Base-by-base conservation (phyloP, 129 eudicot species). In the Centrapalus pauciflorus region DNA sequence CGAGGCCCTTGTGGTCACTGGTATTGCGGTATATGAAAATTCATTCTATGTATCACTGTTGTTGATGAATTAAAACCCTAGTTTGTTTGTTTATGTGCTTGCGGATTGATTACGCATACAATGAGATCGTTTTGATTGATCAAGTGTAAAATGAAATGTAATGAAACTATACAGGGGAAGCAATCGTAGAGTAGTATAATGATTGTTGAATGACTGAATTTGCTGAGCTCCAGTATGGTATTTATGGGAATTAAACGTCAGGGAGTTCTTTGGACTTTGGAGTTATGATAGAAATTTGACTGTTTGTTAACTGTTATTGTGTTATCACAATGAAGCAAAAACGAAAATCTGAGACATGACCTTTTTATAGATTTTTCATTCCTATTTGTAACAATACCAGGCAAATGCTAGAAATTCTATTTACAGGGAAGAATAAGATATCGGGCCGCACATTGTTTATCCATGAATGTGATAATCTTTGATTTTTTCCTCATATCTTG, bases 1-100 rank as follows among this genome's bases (percentile, higher is more conserved):
- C 79, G 80, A 12, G 87, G 73, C 12, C 80, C 87, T 35, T 85
- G 91, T 56, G 91, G 91, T 52, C 91, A 85, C 75, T 85, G 91
- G 91, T 85, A 78, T 76, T 85, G 91, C 46, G 91, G 91, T 85
- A 72, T 66, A 26, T 34, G 0, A 14, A 3, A 4, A 7, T 55
- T 68, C 7, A 1, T 19, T 4, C 49, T 16, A 16, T 48, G 54
- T 48, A 14, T 48, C 19, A 0, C 19, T 48, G 25, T 48, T 48
- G 54, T 48, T 48, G 25, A 48, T 48, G 16, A 11, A 48, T 48
- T 48, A n/a, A 17, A 48, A 34, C 66, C 66, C 66, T 60, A 60
- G 48, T 4, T 60, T 60, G 49, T 33, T 21, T 17, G 3, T 57
- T 57, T 30, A 23, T 30, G 25, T 62, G 21, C 37, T 62, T 63